Evolutionary conservation across 371 early-diverging fungal species (phyloP).

Genomic region (Lichtheimia corymbifera): DNA sequence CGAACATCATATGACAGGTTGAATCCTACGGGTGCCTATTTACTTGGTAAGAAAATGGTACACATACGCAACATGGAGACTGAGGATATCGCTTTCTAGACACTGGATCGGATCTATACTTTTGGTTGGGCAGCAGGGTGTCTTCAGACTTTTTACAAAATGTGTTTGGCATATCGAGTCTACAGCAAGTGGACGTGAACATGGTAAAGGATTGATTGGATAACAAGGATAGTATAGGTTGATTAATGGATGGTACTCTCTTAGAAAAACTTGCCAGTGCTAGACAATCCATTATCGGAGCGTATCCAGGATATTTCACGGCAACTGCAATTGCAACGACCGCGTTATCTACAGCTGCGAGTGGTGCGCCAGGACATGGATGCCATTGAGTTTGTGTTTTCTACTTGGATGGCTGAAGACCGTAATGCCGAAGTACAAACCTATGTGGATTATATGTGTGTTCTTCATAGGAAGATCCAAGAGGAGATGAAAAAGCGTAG

Average conservation of each 20-base stretch:
- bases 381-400: constrained; percentile 66
- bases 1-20: constrained; percentile 81
- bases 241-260: neutral
- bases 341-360: neutral
- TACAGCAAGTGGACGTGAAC: constrained; percentile 18
- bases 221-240: neutral
- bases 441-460: constrained; percentile 92
- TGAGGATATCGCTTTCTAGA: constrained; percentile 11
- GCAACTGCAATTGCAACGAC: constrained; percentile 3
- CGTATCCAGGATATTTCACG: constrained; percentile 62
- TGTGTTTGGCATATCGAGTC: constrained; percentile 23
- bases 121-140: constrained; percentile 40
- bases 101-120: constrained; percentile 14
- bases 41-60: constrained; percentile 36
- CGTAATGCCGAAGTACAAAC: constrained; percentile 80
- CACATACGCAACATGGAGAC: neutral
- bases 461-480: constrained; percentile 86
- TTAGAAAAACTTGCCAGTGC: neutral
- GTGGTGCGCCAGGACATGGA: constrained; percentile 64
- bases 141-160: constrained; percentile 16
- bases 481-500: constrained; percentile 60
- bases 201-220: constrained; percentile 1
- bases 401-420: constrained; percentile 73
- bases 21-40: constrained; percentile 70
- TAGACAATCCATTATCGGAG: constrained; percentile 49